These are phyloP conservation scores for Salix purpurea DNA, from an alignment of 345 rosid genomes.

Conservation along the genomic window DNA sequence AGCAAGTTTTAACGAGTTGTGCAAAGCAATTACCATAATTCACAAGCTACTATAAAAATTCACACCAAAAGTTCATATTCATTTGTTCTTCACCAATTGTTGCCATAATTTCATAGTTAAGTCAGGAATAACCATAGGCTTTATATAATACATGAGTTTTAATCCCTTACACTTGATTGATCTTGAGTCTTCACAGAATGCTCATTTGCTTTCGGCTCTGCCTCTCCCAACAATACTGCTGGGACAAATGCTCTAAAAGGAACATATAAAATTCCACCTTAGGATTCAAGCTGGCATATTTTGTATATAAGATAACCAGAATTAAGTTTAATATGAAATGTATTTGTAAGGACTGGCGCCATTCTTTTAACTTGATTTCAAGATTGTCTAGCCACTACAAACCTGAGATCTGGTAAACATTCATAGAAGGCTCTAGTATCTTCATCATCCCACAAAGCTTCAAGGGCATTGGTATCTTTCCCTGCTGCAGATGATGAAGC, in stretches of 20 bases:
- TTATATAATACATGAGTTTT: neutral
- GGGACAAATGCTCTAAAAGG: conserved; percentile 94
- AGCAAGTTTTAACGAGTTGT: neutral
- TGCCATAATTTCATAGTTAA: neutral
- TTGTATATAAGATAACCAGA: neutral
- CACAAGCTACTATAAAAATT: neutral
- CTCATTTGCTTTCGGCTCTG: conserved; percentile 71
- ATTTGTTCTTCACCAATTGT: neutral
- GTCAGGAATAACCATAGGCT: neutral
- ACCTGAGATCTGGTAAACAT: conserved; percentile 97
- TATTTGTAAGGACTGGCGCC: neutral
- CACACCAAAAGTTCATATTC: neutral
- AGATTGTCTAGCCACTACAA: conserved; percentile 21
- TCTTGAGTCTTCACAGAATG: conserved; percentile 69
- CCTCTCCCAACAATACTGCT: conserved; percentile 90
- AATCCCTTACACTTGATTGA: conserved; percentile 54
- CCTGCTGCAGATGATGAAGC: conserved; percentile 60
- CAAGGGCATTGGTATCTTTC: conserved; percentile 69
- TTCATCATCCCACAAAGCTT: conserved; percentile 96
- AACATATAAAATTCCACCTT: conserved; percentile 13
- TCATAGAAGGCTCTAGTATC: conserved; percentile 96
- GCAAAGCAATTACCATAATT: neutral
- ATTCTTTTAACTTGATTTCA: neutral
- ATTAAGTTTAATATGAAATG: neutral
- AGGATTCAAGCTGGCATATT: neutral